These are phyloP conservation scores for Microdochium nivale DNA, from an alignment of 2,329 filamentous ascomycete species.

Conservation along the genomic window DNA sequence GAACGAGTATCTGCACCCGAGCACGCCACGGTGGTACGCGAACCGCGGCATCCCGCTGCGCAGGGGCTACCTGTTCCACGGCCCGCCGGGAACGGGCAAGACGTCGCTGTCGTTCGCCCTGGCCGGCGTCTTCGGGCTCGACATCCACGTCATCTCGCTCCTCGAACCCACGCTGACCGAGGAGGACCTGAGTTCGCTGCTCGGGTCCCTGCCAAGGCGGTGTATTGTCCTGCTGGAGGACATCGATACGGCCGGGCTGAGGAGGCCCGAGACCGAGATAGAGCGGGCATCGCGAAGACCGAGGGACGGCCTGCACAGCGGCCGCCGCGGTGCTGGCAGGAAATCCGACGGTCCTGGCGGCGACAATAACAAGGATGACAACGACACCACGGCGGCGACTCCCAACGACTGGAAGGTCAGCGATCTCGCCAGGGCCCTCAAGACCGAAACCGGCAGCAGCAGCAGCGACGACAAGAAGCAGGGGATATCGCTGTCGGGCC, in stretches of 20 bases:
- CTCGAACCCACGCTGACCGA: constrained; percentile 53
- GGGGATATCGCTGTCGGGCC: constrained; percentile 66
- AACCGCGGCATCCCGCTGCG: constrained; percentile 68
- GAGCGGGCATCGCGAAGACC: constrained; percentile 1
- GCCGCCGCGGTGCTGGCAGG: constrained; percentile 8
- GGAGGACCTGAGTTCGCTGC: constrained; percentile 49
- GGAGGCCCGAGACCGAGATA: constrained; percentile 25
- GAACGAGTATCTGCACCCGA: constrained; percentile 68
- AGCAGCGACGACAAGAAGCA: constrained; percentile 26
- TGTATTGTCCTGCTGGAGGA: constrained; percentile 63
- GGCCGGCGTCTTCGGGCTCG: constrained; percentile 56
- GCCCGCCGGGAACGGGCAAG: constrained; percentile 68
- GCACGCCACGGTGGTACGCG: constrained; percentile 64
- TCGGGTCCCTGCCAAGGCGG: constrained; percentile 49
- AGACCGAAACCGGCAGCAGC: constrained; percentile 22
- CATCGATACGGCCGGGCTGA: constrained; percentile 57
- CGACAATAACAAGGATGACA: constrained; percentile 5
- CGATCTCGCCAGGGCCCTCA: constrained; percentile 33
- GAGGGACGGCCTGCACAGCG: constrained; percentile 5
- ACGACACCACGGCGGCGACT: constrained; percentile 1
- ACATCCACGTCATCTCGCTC: constrained; percentile 57
- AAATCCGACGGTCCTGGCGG: constrained; percentile 1
- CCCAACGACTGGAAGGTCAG: constrained; percentile 27
- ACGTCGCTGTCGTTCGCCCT: constrained; percentile 59
- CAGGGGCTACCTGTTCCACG: constrained; percentile 70